Conservation (phyloP, 345 rosid species). For the Moricandia arvensis region DNA sequence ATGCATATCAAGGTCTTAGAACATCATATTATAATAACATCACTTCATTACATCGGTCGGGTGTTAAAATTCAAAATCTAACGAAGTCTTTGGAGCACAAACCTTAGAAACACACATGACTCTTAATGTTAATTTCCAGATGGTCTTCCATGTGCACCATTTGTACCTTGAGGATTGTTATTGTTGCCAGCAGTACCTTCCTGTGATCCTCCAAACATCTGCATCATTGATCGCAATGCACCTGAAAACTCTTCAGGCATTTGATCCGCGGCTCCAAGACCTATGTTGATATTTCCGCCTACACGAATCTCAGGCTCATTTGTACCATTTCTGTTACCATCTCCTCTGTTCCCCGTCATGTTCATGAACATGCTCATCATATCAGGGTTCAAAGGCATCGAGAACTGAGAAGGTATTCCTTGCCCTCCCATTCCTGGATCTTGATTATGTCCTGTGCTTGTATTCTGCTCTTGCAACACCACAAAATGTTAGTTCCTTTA, state of each 20-base stretch:
- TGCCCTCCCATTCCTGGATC: slow-evolving; percentile 24
- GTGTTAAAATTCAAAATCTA: slow-evolving; percentile 24
- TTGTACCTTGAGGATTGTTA: slow-evolving; percentile 40
- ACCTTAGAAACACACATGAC: background rate
- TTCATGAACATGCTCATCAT: slow-evolving; percentile 41
- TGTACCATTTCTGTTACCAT: slow-evolving; percentile 15
- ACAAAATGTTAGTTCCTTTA: slow-evolving; percentile 6
- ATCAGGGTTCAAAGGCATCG: slow-evolving; percentile 27
- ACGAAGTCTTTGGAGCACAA: slow-evolving; percentile 12
- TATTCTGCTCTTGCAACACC: slow-evolving; percentile 26
- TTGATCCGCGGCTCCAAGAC: slow-evolving; percentile 22
- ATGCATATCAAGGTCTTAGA: background rate
- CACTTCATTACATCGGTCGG: background rate
- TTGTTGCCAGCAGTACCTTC: slow-evolving; percentile 28
- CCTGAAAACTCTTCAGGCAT: slow-evolving; percentile 49
- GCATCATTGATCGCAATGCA: slow-evolving; percentile 68
- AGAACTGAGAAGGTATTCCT: slow-evolving; percentile 28
- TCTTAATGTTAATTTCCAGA: slow-evolving; percentile 24
- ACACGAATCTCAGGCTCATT: slow-evolving; percentile 33
- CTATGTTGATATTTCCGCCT: slow-evolving; percentile 28
- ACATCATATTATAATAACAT: slow-evolving; percentile 7
- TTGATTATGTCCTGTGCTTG: slow-evolving; percentile 13
- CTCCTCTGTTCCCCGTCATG: slow-evolving; percentile 34
- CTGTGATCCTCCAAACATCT: slow-evolving; percentile 58
- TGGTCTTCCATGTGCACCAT: slow-evolving; percentile 42